Base-by-base conservation (phyloP, 2,329 filamentous ascomycete species). In the Colletotrichum salicis region DNA sequence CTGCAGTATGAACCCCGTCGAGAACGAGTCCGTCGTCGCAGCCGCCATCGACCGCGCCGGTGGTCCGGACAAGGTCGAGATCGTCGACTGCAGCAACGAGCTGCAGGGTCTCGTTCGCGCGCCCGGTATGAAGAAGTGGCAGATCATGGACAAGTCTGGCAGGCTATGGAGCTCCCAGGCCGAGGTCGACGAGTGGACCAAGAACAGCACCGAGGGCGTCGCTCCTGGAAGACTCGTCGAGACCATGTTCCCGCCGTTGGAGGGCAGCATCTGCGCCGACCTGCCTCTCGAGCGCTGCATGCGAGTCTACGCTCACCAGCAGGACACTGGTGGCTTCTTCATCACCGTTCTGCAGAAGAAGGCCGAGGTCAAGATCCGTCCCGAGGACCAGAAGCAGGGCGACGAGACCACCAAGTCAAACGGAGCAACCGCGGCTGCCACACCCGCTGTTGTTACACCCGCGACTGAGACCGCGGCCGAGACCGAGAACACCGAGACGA, bases 281-380 rank as follows among this genome's bases (percentile, higher is more conserved):
- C 86, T 98, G 29, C 95, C 95, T 19, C 88, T 98, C 22, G 94
- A 98, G 77, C 90, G 93, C 72, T 98, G 96, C 82, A 95, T 98
- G 88, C 90, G 96, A 73, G 91, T 99, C 7, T 99, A 98, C 81
- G 94, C 95, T 41, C 96, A 99, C 81, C 88, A 95, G 79, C 96
- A 99, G 82, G 95, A 99, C 77, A 99, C 96, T 3, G 96, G 96
- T 67, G 96, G 93, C 27, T 99, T 99, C 87, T 99, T 99, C 85
- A 98, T 99, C 79, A 93, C 95, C 0, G 95, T 98, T 0, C 84
- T 99, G 22, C 93, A 98, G 85, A 99, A 99, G 87, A 92, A 92
- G 80, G 89, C 90, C 31, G 96, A 98, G 75, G 95, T 97, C 80
- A 93, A 89, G 80, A 92, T 73, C 52, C 63, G 64, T 48, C 64